phyloP scores from a whole-genome alignment of 441 rosid genomes.

The Erodium chrysanthum region DNA sequence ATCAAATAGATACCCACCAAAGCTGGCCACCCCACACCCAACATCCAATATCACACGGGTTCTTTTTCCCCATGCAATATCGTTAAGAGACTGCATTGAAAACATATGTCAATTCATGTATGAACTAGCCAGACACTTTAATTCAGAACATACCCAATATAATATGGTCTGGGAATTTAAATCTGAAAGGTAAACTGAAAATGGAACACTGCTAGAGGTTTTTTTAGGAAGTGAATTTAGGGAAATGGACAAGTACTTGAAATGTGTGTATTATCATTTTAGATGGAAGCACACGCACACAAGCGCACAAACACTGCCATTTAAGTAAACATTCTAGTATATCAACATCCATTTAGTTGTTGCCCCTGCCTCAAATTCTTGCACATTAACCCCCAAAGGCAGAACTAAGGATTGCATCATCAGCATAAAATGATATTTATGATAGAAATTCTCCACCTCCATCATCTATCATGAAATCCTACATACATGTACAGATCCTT shows the following conservation, averaged over 20 bases:
- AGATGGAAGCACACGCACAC: neutral
- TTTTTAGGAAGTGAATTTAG: neutral
- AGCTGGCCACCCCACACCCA: conserved; percentile 96
- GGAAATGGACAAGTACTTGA: neutral
- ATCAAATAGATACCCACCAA: conserved; percentile 77
- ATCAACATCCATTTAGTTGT: neutral
- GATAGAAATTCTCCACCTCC: neutral
- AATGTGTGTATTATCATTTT: neutral
- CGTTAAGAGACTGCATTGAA: conserved; percentile 40
- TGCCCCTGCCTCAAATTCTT: neutral
- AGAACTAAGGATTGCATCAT: neutral
- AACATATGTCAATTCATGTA: neutral
- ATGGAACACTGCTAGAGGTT: neutral
- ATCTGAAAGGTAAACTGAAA: neutral
- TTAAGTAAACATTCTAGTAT: neutral
- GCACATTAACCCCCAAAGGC: neutral
- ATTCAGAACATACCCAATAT: neutral
- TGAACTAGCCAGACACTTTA: neutral
- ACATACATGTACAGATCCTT: too few relatives aligned
- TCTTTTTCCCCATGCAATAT: conserved; percentile 73
- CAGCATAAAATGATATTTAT: neutral
- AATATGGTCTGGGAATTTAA: neutral
- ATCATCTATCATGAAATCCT: neutral
- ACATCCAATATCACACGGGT: conserved; percentile 69
- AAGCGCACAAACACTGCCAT: neutral